These are phyloP conservation scores for Cichorium intybus DNA, from an alignment of 140 eudicot species.

Conservation along the genomic window DNA sequence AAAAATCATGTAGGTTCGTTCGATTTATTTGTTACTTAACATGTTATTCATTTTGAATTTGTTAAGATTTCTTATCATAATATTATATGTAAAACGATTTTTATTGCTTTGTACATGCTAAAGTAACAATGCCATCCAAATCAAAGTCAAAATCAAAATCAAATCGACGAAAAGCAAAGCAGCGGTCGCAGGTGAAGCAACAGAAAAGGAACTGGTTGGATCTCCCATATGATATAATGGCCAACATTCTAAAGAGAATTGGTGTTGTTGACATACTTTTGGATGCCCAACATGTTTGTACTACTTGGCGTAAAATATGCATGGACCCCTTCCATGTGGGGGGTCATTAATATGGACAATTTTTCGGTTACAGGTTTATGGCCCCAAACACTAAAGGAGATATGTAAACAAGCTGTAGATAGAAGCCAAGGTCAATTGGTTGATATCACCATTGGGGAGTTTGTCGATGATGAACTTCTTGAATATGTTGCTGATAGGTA, in stretches of 20 bases:
- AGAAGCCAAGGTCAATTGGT: slow-evolving; percentile 16
- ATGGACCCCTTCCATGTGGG: slow-evolving; percentile 49
- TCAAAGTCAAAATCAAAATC: too few species aligned
- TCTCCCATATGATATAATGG: slow-evolving; percentile 29
- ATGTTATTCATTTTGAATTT: too few species aligned
- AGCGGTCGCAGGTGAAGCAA: not conserved
- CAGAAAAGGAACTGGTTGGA: slow-evolving; percentile 13
- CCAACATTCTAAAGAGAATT: slow-evolving; percentile 33
- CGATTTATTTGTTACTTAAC: too few species aligned
- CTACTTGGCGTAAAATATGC: slow-evolving; percentile 42
- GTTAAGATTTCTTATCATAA: too few species aligned
- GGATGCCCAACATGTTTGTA: slow-evolving; percentile 47
- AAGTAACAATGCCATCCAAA: slow-evolving; percentile 7
- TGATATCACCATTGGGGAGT: not conserved
- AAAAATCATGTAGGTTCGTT: too few species aligned
- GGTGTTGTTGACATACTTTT: slow-evolving; percentile 31
- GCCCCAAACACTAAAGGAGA: not conserved
- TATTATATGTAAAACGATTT: too few species aligned
- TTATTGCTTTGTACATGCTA: not conserved
- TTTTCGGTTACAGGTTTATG: not conserved
- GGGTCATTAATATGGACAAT: slow-evolving; percentile 16
- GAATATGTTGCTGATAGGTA: slow-evolving; percentile 12
- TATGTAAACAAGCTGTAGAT: slow-evolving; percentile 16
- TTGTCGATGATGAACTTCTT: not conserved
- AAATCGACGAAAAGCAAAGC: not conserved